Percentiles rank a stretch among this genome's conserved stretches.
Evolutionary conservation across 768 basidiomycete species (phyloP).

Genomic region (Erythrobasidium yunnanense): DNA sequence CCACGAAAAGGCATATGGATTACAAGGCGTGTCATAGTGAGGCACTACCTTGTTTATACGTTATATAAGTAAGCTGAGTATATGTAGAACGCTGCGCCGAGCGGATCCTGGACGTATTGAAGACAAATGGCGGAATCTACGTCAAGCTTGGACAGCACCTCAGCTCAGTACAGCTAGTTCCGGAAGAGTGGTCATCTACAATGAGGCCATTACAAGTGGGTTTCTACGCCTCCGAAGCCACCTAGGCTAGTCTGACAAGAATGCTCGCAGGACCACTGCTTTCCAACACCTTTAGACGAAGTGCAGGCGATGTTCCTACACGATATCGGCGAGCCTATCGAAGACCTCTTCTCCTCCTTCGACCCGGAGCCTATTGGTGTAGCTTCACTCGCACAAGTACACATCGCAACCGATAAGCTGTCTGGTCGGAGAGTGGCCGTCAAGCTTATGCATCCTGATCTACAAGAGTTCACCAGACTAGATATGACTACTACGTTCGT

Average conservation of each 20-base stretch:
- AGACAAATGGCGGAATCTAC: slow-evolving; percentile 51
- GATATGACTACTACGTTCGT: slow-evolving; percentile 46
- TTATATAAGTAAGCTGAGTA: slow-evolving; percentile 59
- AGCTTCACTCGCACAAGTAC: slow-evolving; percentile 91
- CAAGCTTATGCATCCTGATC: slow-evolving; percentile 75
- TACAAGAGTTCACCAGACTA: slow-evolving; percentile 80
- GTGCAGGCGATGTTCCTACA: slow-evolving; percentile 62
- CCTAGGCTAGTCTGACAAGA: neutral
- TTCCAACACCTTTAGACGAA: slow-evolving; percentile 70
- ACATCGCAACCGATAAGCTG: slow-evolving; percentile 61
- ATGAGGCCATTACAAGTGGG: slow-evolving; percentile 41
- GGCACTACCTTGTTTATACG: too few species aligned
- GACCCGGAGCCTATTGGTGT: slow-evolving; percentile 82
- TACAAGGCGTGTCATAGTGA: slow-evolving; percentile 50
- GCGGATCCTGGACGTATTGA: slow-evolving; percentile 66
- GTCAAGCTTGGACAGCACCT: slow-evolving; percentile 63
- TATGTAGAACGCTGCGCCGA: slow-evolving; percentile 58
- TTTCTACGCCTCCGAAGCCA: neutral
- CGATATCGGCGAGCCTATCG: slow-evolving; percentile 64
- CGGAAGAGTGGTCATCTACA: slow-evolving; percentile 50
- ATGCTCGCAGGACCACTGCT: slow-evolving; percentile 69
- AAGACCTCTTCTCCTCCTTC: slow-evolving; percentile 72
- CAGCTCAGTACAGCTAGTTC: slow-evolving; percentile 54
- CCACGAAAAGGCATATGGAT: slow-evolving; percentile 38
- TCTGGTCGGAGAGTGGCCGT: slow-evolving; percentile 73